phyloP scores from a whole-genome alignment of 2,329 filamentous ascomycete genomes.

The Colletotrichum phormii region DNA sequence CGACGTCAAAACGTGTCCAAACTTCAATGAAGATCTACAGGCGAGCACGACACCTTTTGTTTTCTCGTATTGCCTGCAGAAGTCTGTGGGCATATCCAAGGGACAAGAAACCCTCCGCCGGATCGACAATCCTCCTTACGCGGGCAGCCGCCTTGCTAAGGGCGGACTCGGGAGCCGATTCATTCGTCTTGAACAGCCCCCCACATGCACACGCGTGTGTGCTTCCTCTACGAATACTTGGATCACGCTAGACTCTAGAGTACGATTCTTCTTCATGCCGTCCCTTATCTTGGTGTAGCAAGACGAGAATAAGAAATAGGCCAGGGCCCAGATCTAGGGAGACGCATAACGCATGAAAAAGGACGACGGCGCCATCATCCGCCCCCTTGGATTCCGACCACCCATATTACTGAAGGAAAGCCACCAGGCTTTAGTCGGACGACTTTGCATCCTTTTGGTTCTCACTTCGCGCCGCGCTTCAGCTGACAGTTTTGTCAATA shows the following conservation, averaged over 20 bases:
- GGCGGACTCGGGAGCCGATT: background rate
- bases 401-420: background rate
- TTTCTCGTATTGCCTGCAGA: background rate
- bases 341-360: background rate
- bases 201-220: background rate
- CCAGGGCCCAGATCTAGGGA: background rate
- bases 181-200: background rate
- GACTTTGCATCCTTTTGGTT: background rate
- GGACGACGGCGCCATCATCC: background rate
- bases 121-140: background rate
- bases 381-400: background rate
- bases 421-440: background rate
- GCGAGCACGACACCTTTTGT: background rate
- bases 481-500: conserved; percentile 25
- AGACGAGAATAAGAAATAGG: background rate
- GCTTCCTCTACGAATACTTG: background rate
- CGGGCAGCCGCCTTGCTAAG: background rate
- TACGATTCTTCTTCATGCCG: background rate
- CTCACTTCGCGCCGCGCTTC: background rate
- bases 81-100: background rate
- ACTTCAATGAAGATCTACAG: conserved; percentile 18
- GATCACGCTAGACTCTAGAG: background rate
- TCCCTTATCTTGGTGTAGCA: background rate
- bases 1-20: conserved; percentile 26
- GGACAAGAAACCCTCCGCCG: background rate